Conservation (phyloP, 2,329 filamentous ascomycete species). For the Colletotrichum siamense region DNA sequence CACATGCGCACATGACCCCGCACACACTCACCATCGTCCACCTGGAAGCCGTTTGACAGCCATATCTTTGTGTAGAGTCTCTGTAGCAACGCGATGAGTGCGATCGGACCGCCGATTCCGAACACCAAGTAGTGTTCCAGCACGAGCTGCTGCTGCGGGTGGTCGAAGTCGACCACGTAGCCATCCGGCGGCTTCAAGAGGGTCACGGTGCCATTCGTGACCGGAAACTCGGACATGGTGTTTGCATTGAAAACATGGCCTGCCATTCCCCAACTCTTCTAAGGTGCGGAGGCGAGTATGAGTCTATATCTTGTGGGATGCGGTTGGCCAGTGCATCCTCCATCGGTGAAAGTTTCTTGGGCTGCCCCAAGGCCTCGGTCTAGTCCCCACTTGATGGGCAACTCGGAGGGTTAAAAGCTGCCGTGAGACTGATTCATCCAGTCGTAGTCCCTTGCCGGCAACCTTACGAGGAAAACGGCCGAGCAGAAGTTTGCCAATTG, state of each 20-base stretch:
- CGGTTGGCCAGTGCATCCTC: not conserved
- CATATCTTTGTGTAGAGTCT: constrained; percentile 32
- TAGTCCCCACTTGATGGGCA: not conserved
- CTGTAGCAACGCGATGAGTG: constrained; percentile 22
- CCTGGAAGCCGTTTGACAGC: constrained; percentile 23
- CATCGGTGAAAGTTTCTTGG: not conserved
- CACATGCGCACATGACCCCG: not conserved
- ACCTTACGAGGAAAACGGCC: not conserved
- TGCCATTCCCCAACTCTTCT: not conserved
- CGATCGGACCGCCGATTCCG: constrained; percentile 21
- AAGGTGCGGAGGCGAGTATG: not conserved
- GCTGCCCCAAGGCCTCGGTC: not conserved
- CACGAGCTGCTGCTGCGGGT: constrained; percentile 25
- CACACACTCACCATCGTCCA: constrained; percentile 26
- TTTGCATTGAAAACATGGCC: not conserved
- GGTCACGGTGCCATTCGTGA: constrained; percentile 1
- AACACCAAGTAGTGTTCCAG: constrained; percentile 26
- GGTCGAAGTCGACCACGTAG: constrained; percentile 30
- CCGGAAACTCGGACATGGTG: constrained; percentile 6
- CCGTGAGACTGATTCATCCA: not conserved
- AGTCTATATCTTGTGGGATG: not conserved
- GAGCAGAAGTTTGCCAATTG: not conserved
- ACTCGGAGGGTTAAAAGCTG: not conserved
- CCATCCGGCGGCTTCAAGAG: constrained; percentile 19
- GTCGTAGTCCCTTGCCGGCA: not conserved